A percentile compares a stretch with the other conserved stretches of the same genome.
Evolutionary conservation across 2,329 filamentous ascomycete genomes (phyloP).

Genomic region (Beauveria sp.): DNA sequence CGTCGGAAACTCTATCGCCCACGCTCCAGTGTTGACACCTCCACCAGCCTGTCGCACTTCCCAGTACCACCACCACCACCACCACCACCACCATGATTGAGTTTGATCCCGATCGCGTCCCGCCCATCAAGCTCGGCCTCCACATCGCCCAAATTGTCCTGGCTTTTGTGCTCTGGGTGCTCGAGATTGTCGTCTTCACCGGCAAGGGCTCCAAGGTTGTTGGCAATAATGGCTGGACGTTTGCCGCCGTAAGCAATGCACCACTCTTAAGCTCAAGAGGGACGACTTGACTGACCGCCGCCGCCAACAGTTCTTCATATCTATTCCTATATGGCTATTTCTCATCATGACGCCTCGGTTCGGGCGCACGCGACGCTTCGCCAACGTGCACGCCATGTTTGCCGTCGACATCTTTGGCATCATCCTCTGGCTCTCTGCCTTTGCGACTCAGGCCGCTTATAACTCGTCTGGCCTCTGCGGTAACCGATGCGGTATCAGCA

Average conservation of each 20-base stretch:
- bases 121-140: constrained; percentile 48
- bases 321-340: constrained; percentile 57
- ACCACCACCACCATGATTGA: constrained; percentile 36
- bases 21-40: background rate
- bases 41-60: background rate
- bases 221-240: constrained; percentile 56
- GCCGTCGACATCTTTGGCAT: constrained; percentile 49
- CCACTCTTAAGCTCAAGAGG: background rate
- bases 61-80: background rate
- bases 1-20: background rate
- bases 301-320: constrained; percentile 52
- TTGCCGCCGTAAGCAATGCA: constrained; percentile 47
- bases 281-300: constrained; percentile 5
- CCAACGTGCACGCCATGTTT: constrained; percentile 55
- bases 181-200: constrained; percentile 54
- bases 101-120: constrained; percentile 46
- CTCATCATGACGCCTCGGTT: constrained; percentile 58
- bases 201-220: constrained; percentile 40
- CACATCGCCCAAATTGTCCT: constrained; percentile 49
- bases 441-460: constrained; percentile 57
- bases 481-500: constrained; percentile 51
- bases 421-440: constrained; percentile 60
- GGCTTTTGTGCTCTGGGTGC: constrained; percentile 47
- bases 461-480: constrained; percentile 51
- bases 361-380: constrained; percentile 52